Base-by-base conservation (phyloP, 2,329 filamentous ascomycete species). In the Gnomoniopsis sp. region DNA sequence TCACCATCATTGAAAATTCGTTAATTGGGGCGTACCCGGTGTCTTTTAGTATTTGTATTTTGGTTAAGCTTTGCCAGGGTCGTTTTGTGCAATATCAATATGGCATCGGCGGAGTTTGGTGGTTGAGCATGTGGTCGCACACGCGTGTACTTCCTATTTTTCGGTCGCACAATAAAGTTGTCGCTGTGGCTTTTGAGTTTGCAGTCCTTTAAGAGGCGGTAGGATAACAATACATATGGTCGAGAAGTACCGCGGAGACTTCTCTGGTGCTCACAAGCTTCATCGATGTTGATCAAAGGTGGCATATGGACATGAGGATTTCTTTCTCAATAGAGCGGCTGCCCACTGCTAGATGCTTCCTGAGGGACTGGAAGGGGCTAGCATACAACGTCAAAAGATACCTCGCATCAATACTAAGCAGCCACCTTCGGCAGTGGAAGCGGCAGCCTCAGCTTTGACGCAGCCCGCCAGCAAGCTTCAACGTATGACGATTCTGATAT, bases 1-100 rank as follows among this genome's bases (percentile, higher is more conserved):
- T 2, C 89, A 93, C 70, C 86, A 88, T 67, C 88, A 91, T 68
- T 82, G 65, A 63, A 59, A 41, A 22, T 41, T 49, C 19, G 43
- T 58, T 19, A 48, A 26, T 53, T 47, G 44, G 19, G 19, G 44
- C 21, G 44, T 23, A 47, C 10, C 21, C 10, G 38, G 23, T 19
- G 49, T 33, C 19, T 47, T 51, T 33, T 22, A 7, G 22, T 54
- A 50, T n/a, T 52, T 23, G n/a, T 44, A 50, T 30, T 41, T 15
- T 33, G 26, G 15, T 21, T 44, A 34, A 19, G 38, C 7, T 17
- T 48, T 19, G 15, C 21, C 8, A 46, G 23, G 19, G 55, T 36
- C 38, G 8, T 22, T 22, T 30, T 23, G 47, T 22, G 19, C 17
- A 30, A 11, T 3, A 38, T 43, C 36, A 43, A 48, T 34, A 19